These are phyloP conservation scores for Tuber calosporum DNA, from an alignment of 495 filamentous ascomycete species.

Conservation along the genomic window DNA sequence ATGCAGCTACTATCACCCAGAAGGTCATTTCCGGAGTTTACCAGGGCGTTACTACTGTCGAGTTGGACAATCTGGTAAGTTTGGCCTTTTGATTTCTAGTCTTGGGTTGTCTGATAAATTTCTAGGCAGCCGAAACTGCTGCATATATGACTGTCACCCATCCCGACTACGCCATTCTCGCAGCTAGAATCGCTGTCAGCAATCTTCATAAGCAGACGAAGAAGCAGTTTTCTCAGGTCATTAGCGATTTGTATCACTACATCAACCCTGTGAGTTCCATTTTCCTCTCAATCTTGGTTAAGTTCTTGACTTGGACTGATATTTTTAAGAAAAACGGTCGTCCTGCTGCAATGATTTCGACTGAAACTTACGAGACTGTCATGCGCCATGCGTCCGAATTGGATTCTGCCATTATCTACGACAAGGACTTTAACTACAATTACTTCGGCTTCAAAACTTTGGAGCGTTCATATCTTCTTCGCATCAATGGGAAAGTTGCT, in stretches of 20 bases:
- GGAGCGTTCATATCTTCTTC: conserved; percentile 92
- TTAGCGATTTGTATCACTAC: conserved; percentile 91
- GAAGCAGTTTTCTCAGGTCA: conserved; percentile 94
- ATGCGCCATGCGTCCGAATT: conserved; percentile 93
- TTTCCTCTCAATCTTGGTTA: neutral
- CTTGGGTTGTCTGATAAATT: conserved; percentile 10
- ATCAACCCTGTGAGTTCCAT: conserved; percentile 61
- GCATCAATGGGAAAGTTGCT: conserved; percentile 84
- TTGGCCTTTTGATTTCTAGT: neutral
- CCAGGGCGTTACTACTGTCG: conserved; percentile 90
- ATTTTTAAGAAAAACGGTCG: conserved; percentile 60
- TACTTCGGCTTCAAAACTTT: conserved; percentile 99
- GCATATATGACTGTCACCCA: conserved; percentile 99
- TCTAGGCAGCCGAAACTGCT: conserved; percentile 91
- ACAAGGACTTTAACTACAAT: conserved; percentile 99
- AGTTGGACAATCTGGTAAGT: conserved; percentile 91
- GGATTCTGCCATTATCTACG: conserved; percentile 97
- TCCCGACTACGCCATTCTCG: conserved; percentile 97
- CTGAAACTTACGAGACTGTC: conserved; percentile 78
- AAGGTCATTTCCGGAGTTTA: conserved; percentile 99
- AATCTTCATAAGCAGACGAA: conserved; percentile 99
- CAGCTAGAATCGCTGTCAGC: conserved; percentile 95
- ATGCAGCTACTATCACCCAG: conserved; percentile 95
- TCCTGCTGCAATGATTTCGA: conserved; percentile 83
- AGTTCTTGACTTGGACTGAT: neutral